Evolutionary conservation across 2,329 filamentous ascomycete genomes (phyloP).

Genomic region (Colletotrichum spinosum): DNA sequence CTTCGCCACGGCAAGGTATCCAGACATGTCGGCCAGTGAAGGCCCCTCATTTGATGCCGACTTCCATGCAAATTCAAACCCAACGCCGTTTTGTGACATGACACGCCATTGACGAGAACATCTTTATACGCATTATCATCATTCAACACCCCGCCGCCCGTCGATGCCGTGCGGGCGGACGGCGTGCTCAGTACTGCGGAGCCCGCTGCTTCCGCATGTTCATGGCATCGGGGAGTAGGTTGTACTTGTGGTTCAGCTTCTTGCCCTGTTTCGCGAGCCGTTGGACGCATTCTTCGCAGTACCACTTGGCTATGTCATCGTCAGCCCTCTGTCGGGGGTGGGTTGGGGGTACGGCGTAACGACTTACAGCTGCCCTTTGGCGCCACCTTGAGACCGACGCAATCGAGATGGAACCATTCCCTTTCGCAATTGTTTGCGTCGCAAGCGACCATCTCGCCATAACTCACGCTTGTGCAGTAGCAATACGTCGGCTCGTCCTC

Average conservation of each 20-base stretch:
- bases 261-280: slow-evolving; percentile 68
- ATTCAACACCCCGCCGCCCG: not conserved
- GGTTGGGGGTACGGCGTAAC: not conserved
- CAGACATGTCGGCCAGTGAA: slow-evolving; percentile 13
- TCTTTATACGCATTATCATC: slow-evolving; percentile 1
- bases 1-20: slow-evolving; percentile 14
- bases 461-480: slow-evolving; percentile 83
- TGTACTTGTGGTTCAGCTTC: slow-evolving; percentile 61
- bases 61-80: slow-evolving; percentile 14
- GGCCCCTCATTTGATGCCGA: slow-evolving; percentile 2
- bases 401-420: slow-evolving; percentile 88
- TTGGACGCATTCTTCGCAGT: slow-evolving; percentile 82
- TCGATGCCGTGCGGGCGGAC: not conserved
- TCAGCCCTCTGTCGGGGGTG: slow-evolving; percentile 12
- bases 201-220: slow-evolving; percentile 31
- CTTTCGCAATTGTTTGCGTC: slow-evolving; percentile 78
- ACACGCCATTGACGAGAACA: slow-evolving; percentile 8
- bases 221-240: slow-evolving; percentile 22
- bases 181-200: slow-evolving; percentile 10
- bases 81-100: slow-evolving; percentile 21
- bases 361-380: slow-evolving; percentile 80
- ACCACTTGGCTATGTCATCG: slow-evolving; percentile 76
- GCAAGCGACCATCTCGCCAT: slow-evolving; percentile 87
- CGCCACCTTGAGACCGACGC: slow-evolving; percentile 82
- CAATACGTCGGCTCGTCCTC: slow-evolving; percentile 79